Evolutionary conservation across 208 protist species (phyloP), one percentile per base, ranked within the genome.

Genomic region (Trypanosoma mega): DNA sequence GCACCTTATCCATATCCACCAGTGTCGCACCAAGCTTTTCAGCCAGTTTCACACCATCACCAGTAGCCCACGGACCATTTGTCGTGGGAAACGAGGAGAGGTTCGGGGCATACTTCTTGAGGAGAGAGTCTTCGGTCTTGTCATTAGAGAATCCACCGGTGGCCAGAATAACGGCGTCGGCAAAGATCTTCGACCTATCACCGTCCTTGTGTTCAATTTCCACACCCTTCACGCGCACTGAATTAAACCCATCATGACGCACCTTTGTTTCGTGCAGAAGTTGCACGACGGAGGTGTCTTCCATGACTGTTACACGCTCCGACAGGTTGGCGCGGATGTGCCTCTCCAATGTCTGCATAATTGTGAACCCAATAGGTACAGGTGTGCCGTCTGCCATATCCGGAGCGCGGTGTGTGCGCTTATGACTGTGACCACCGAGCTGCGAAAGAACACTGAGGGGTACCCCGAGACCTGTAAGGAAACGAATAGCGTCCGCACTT

Each of bases 1-100:
- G 89, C 49, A 97, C 89, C 72, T 97, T 82, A 71, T 97, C 93
- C 90, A 98, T 96, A 65, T 97, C 85, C 23, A 97, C 80, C 41
- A 94, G 68, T n/a, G 64, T 63, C 11, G 75, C 93, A 30, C 86
- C 88, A 45, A 96, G 63, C 26, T 77, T 47, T 31, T 69, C 61
- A 2, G 82, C 85, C 48, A 82, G 76, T 68, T 88, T 90, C 2
- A 93, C 82, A 43, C 86, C 86, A 52, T 94, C 87, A 59, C 90
- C 90, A 20, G 76, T 90, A 31, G 86, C 78, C 26, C 70, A 94
- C 20, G 72, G 52, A 37, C 95, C 95, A 74, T 98, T 98, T 14
- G 95, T 98, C 26, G 93, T 97, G 2, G 95, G 88, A 5, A 86
- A 78, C 26, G 76, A 57, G 29, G 63, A 77, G 18, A 95, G 45